Evolutionary conservation across 2,329 filamentous ascomycete genomes (phyloP), one percentile per base, ranked within the genome.

Genomic region (Colletotrichum godetiae): DNA sequence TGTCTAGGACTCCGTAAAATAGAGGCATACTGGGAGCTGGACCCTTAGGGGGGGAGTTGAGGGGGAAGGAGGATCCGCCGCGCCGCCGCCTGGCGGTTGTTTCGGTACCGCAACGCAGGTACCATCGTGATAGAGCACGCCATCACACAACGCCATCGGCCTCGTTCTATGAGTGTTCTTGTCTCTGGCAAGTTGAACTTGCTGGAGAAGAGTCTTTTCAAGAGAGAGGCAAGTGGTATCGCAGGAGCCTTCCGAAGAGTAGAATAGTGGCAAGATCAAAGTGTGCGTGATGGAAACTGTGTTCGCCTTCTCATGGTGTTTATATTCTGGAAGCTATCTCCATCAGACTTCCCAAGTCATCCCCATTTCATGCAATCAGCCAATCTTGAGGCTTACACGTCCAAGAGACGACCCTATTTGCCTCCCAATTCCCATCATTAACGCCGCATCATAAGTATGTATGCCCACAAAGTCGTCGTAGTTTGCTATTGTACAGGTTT

Each of bases 401-500:
- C 66, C 42, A 46, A 46, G 42, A n/a, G 42, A 46, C 19, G 15
- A 46, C 3, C 42, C 15, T 46, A n/a, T 35, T 56, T 56, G 13
- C 52, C 19, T 57, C 49, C 33, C 24, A 56, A 11, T 15, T 53
- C 59, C 58, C 59, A 15, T 33, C 35, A 70, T 65, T 46, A 46
- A 73, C 67, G 61, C 70, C 70, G 15, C 46, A 55, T 61, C 67
- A 22, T 70, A 46, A 61, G n/a, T 56, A 70, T 73, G 70, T 55
- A 66, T 46, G 42, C 42, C 42, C 42, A 46, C 42, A 46, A 62
- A 35, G 46, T 56, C 70, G 60, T 65, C 31, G 55, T 55, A 55
- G 67, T 37, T 59, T 65, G 61, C 67, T 73, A 73, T 73, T 70
- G 22, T 73, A 73, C 70, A 73, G 67, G 42, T 46, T 73, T 73